Percentiles rank a stretch among this genome's conserved stretches.
Evolutionary conservation across 805 yeast genomes (phyloP).

Genomic region (Candida sanyiensis): DNA sequence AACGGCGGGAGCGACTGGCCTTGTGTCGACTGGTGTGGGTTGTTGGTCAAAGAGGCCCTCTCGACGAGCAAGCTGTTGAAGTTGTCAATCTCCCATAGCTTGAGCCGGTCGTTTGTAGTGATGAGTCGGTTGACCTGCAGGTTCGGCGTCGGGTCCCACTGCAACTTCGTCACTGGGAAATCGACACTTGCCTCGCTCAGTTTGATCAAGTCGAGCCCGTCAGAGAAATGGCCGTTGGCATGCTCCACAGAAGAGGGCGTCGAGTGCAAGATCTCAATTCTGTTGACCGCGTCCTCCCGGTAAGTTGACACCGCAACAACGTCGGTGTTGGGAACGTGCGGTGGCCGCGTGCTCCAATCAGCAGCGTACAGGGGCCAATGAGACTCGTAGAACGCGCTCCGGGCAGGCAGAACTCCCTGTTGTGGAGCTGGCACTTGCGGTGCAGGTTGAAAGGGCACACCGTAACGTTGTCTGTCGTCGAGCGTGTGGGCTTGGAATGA

Average conservation of each 20-base stretch:
- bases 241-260: conserved; percentile 21
- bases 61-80: conserved; percentile 31
- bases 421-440: conserved; percentile 11
- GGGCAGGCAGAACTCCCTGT: conserved; percentile 23
- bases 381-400: conserved; percentile 41
- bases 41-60: conserved; percentile 35
- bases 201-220: conserved; percentile 37
- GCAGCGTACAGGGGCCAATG: conserved; percentile 45
- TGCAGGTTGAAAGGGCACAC: conserved; percentile 1
- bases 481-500: conserved; percentile 1
- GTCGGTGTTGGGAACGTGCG: conserved; percentile 32
- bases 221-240: conserved; percentile 21
- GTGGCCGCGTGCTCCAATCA: conserved; percentile 43
- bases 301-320: conserved; percentile 68
- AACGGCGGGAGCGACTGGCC: conserved; percentile 64
- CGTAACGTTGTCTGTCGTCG: background rate
- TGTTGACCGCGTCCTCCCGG: conserved; percentile 71
- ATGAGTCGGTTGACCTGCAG: conserved; percentile 44
- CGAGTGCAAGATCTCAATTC: conserved; percentile 47
- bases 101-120: conserved; percentile 65
- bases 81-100: conserved; percentile 55
- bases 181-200: conserved; percentile 49
- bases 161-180: conserved; percentile 66
- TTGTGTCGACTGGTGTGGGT: conserved; percentile 36
- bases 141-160: conserved; percentile 54